Base-by-base conservation (phyloP, 2,329 filamentous ascomycete genomes). In the Dissoconium aciculare region DNA sequence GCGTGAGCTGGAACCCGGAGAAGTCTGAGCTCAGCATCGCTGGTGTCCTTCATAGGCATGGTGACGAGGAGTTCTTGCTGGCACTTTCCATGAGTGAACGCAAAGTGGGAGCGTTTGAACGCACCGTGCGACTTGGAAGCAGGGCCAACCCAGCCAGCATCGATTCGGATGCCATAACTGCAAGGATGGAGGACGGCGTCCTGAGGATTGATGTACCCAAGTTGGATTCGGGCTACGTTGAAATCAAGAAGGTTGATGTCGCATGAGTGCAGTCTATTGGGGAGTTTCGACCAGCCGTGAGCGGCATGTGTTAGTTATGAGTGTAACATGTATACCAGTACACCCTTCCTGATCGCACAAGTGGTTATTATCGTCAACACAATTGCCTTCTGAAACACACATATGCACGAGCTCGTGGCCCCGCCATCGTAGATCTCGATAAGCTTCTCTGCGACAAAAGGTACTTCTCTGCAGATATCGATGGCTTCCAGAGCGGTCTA, bases 181-280 rank as follows among this genome's bases (percentile, higher is more conserved):
- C 81, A 3, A 82, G 73, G 57, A 65, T 91, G 56, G 76, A 82
- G 52, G 77, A 87, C 48, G 81, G 81, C 5, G 60, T 89, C 2
- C 54, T 89, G 41, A 60, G 74, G 21, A 64, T 89, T 12, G 72
- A 68, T 11, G 69, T 89, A 2, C 78, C 78, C 6, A 84, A 83
- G 61, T 47, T 69, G 5, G 71, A 78, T 49, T 69, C 64, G 53
- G 71, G 71, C 42, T 77, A 71, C 42, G 63, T 65, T 5, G 59
- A 64, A 45, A 55, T 68, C 14, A 61, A 58, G 47, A 66, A 64
- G 51, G 60, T 67, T 11, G 62, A 65, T 44, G 55, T 66, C 26
- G 57, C n/a, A n/a, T n/a, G n/a, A n/a, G n/a, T n/a, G n/a, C n/a
- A n/a, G n/a, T n/a, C n/a, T n/a, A n/a, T n/a, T n/a, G n/a, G n/a